Base-by-base conservation (phyloP, 164 flowering plant species). In the Stephania japonica region DNA sequence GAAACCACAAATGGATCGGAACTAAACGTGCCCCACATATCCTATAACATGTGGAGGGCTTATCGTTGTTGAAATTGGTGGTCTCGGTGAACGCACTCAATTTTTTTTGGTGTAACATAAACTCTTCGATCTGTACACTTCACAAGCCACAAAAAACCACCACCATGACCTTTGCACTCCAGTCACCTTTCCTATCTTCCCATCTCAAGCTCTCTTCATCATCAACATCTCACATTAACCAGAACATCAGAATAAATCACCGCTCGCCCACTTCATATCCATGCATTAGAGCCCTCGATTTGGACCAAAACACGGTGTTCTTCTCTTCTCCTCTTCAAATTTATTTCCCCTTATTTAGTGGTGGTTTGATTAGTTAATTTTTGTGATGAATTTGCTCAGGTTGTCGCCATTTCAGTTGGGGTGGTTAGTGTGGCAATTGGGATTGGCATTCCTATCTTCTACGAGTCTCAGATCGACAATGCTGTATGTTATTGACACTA, bases 361-460 rank as follows among this genome's bases (percentile, higher is more conserved):
- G 38, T 2, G 38, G 38, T 32, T 32, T 32, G 38, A 32, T 56
- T 21, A n/a, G 62, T 56, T 56, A 7, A 19, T 56, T 56, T 16
- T 56, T 5, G 14, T 13, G 62, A 56, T 14, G 19, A 56, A 16
- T 16, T 56, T 47, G 13, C 5, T 71, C 87, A 95, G 99, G 42
- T 93, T 44, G 85, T 93, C 26, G 98, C 96, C 10, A 82, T 95
- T 9, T 70, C 98, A 26, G 99, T 95, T 41, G 99, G 99, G 43
- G 75, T 93, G 5, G 92, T 78, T 25, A 95, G 99, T 68, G 87
- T 95, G 56, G 99, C 92, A 0, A 80, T 90, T 78, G 99, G 99
- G 26, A 88, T 95, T 27, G 99, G 98, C 24, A 85, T 95, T 78
- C 99, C 99, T 1, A 82, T 91, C 19, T 95, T 95, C 78, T 95